phyloP scores from a whole-genome alignment of 371 early-diverging fungal genomes.

The Mucor piriformis region DNA sequence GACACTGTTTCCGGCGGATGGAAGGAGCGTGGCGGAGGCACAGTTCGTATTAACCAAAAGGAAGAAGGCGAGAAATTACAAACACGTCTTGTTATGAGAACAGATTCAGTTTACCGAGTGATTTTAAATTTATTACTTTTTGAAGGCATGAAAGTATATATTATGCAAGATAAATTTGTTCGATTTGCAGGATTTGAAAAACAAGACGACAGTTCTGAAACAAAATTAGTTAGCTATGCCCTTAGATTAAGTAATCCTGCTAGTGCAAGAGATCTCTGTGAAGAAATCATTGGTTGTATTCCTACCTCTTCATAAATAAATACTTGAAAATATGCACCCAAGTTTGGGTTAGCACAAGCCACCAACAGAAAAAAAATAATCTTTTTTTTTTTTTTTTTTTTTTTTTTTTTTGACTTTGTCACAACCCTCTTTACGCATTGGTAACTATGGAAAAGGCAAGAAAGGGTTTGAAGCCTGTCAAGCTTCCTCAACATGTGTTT shows the following conservation, averaged over 20 bases:
- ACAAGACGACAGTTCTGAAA: constrained; percentile 32
- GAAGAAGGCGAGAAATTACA: constrained; percentile 22
- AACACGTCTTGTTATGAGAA: constrained; percentile 64
- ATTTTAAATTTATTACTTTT: constrained; percentile 63
- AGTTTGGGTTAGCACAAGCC: background rate
- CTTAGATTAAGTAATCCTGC: constrained; percentile 33
- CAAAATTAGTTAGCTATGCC: constrained; percentile 50
- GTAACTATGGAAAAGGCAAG: constrained; percentile 30
- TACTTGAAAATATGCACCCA: background rate
- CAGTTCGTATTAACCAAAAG: constrained; percentile 43
- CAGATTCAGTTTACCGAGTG: constrained; percentile 60
- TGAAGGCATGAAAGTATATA: constrained; percentile 54
- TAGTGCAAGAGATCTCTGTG: constrained; percentile 21
- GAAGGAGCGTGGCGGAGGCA: constrained; percentile 58
- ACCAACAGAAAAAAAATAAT: background rate
- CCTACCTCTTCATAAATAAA: constrained; percentile 15
- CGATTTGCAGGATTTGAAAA: constrained; percentile 56
- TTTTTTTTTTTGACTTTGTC: background rate
- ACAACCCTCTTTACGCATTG: background rate
- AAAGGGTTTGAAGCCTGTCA: constrained; percentile 34
- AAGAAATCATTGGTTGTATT: constrained; percentile 22
- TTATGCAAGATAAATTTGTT: constrained; percentile 63
- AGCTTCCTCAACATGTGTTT: constrained; percentile 37
- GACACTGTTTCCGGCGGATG: constrained; percentile 35
- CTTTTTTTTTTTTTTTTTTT: constrained; percentile 1